Conservation (phyloP, 1,284 basidiomycete genomes). For the Phellinidium pouzarii region DNA sequence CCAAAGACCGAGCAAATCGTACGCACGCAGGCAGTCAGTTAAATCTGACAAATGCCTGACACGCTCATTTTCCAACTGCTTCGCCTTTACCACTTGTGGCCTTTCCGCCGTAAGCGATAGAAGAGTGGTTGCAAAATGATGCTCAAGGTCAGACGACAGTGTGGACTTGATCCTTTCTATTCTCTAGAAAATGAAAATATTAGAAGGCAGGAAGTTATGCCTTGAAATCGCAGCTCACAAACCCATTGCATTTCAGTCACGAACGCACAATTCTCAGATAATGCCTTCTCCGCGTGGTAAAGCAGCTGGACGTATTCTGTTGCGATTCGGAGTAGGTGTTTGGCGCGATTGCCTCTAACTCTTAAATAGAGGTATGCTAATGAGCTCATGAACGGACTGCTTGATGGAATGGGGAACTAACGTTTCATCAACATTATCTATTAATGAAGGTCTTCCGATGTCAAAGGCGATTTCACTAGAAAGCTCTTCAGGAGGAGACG, state of each 20-base stretch:
- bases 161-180: slow-evolving; percentile 19
- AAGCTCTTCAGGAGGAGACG: slow-evolving; percentile 41
- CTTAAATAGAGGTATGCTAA: slow-evolving; percentile 29
- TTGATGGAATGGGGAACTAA: slow-evolving; percentile 19
- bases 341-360: slow-evolving; percentile 57
- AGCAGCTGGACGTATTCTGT: slow-evolving; percentile 89
- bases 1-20: slow-evolving; percentile 77
- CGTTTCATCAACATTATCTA: slow-evolving; percentile 32
- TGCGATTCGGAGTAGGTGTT: slow-evolving; percentile 81
- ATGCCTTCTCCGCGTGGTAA: slow-evolving; percentile 83
- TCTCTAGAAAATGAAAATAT: slow-evolving; percentile 9
- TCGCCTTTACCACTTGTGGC: slow-evolving; percentile 35
- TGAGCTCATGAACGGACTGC: background rate
- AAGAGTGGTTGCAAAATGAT: slow-evolving; percentile 17
- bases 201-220: slow-evolving; percentile 17
- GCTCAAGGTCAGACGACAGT: slow-evolving; percentile 15
- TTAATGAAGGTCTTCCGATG: slow-evolving; percentile 24
- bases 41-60: slow-evolving; percentile 57
- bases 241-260: slow-evolving; percentile 83
- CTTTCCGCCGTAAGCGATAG: slow-evolving; percentile 38
- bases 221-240: slow-evolving; percentile 34
- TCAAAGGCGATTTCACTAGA: slow-evolving; percentile 19
- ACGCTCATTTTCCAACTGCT: slow-evolving; percentile 49
- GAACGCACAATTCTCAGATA: slow-evolving; percentile 66
- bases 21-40: slow-evolving; percentile 76